These are phyloP conservation scores for Echium plantagineum DNA, from an alignment of 257 asterid species.

Conservation along the genomic window DNA sequence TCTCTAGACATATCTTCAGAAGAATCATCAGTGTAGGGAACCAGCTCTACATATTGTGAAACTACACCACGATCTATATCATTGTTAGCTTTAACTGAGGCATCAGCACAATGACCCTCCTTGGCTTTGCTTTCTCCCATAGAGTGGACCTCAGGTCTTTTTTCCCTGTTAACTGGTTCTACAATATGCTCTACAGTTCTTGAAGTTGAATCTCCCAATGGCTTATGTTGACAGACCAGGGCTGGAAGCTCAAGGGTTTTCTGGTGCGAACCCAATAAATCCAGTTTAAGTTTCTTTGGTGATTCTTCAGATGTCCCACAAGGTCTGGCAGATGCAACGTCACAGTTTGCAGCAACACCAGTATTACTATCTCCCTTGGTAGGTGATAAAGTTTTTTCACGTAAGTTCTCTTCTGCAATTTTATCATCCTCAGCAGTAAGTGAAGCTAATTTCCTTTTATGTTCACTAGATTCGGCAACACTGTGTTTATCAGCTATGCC, in stretches of 20 bases:
- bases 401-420: conserved; percentile 15
- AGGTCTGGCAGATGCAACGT: conserved; percentile 13
- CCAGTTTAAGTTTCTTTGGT: conserved; percentile 33
- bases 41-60: conserved; percentile 13
- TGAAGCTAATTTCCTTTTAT: conserved; percentile 11
- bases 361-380: conserved; percentile 23
- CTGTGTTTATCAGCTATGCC: conserved; percentile 8
- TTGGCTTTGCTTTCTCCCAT: conserved; percentile 12
- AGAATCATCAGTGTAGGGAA: conserved; percentile 7
- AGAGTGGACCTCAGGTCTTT: conserved; percentile 10
- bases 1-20: conserved; percentile 17
- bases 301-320: conserved; percentile 1
- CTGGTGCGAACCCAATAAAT: conserved; percentile 6
- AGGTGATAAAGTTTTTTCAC: conserved; percentile 19
- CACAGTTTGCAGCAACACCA: conserved; percentile 14
- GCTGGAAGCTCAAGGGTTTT: conserved; percentile 11
- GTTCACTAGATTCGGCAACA: conserved; percentile 9
- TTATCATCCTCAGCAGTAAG: conserved; percentile 11
- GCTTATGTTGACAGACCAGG: conserved; percentile 6
- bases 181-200: conserved; percentile 7
- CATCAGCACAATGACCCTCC: conserved; percentile 12
- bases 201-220: conserved; percentile 10
- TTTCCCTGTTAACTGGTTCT: conserved; percentile 17
- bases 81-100: conserved; percentile 4
- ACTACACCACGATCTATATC: conserved; percentile 17